phyloP scores from a whole-genome alignment of 2,329 filamentous ascomycete genomes.

The Aspergillus ochraceoroseus region DNA sequence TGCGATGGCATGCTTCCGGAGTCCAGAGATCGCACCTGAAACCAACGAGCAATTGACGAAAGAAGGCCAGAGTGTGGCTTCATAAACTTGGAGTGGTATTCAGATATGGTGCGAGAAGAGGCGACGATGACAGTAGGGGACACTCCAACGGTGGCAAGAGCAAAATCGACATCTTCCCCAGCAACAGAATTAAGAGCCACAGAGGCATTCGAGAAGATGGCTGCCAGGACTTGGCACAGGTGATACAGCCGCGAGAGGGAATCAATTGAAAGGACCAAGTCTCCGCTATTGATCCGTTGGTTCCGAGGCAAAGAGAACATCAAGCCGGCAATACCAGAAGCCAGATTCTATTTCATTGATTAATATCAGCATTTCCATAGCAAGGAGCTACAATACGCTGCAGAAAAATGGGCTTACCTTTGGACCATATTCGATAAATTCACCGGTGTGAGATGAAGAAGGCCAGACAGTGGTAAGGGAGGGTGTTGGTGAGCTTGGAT shows the following conservation, averaged over 20 bases:
- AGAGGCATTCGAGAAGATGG: conserved; percentile 77
- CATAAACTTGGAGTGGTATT: conserved; percentile 60
- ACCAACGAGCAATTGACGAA: conserved; percentile 63
- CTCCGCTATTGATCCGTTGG: conserved; percentile 67
- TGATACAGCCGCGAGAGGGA: conserved; percentile 74
- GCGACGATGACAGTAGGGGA: conserved; percentile 78
- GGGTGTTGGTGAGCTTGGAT: conserved; percentile 49
- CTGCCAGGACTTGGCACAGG: conserved; percentile 71
- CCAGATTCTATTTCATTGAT: conserved; percentile 59
- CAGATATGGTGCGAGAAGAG: conserved; percentile 66
- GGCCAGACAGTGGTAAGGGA: conserved; percentile 44
- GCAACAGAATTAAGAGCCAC: conserved; percentile 86
- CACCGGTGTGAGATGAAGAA: conserved; percentile 47
- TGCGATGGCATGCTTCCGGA: conserved; percentile 69
- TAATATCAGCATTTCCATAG: conserved; percentile 3
- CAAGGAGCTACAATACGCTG: background rate
- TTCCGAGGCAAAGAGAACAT: conserved; percentile 68
- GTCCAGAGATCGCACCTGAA: conserved; percentile 65
- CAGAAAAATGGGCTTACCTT: conserved; percentile 39
- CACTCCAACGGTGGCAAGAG: conserved; percentile 66
- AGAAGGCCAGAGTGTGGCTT: conserved; percentile 58
- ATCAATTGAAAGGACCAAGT: conserved; percentile 81
- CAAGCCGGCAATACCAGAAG: conserved; percentile 76
- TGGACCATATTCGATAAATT: conserved; percentile 78
- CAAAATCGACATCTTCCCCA: conserved; percentile 65